Evolutionary conservation across 306 rosid species (phyloP).

Genomic region (Medicago ruthenica): DNA sequence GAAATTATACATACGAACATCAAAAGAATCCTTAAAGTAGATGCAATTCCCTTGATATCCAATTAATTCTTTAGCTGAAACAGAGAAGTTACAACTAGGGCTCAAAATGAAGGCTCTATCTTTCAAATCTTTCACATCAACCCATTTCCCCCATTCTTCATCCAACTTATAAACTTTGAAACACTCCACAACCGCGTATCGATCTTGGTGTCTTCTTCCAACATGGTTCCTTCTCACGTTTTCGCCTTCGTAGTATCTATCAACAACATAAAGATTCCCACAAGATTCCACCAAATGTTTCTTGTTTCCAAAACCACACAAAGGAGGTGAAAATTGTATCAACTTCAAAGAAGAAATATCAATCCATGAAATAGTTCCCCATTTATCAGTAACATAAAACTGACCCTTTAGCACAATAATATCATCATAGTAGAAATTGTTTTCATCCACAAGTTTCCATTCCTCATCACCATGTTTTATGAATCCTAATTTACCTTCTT

Average conservation of each 20-base stretch:
- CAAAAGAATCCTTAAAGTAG: slow-evolving; percentile 42
- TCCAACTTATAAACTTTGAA: slow-evolving; percentile 64
- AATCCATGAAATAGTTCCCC: slow-evolving; percentile 74
- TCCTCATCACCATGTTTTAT: slow-evolving; percentile 49
- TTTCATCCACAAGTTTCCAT: slow-evolving; percentile 52
- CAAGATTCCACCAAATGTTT: slow-evolving; percentile 74
- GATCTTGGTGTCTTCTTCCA: neutral
- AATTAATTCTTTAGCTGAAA: slow-evolving; percentile 37
- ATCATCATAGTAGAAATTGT: slow-evolving; percentile 61
- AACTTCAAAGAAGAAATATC: slow-evolving; percentile 47
- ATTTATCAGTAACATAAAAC: slow-evolving; percentile 63
- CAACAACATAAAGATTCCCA: slow-evolving; percentile 72
- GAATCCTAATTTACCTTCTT: slow-evolving; percentile 58
- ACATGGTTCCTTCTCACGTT: slow-evolving; percentile 26
- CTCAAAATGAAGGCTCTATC: slow-evolving; percentile 53
- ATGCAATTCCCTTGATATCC: slow-evolving; percentile 53
- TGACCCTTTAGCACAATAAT: slow-evolving; percentile 59
- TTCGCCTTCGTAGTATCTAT: slow-evolving; percentile 51
- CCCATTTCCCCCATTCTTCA: slow-evolving; percentile 60
- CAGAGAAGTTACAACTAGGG: slow-evolving; percentile 44
- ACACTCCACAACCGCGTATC: slow-evolving; percentile 38
- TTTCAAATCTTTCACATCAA: slow-evolving; percentile 49
- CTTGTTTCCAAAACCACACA: slow-evolving; percentile 62
- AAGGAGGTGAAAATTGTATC: slow-evolving; percentile 60
- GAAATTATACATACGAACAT: slow-evolving; percentile 50